Base-by-base conservation (phyloP, 352 stramenopile genomes). In the Phytopythium chamaehyphon region DNA sequence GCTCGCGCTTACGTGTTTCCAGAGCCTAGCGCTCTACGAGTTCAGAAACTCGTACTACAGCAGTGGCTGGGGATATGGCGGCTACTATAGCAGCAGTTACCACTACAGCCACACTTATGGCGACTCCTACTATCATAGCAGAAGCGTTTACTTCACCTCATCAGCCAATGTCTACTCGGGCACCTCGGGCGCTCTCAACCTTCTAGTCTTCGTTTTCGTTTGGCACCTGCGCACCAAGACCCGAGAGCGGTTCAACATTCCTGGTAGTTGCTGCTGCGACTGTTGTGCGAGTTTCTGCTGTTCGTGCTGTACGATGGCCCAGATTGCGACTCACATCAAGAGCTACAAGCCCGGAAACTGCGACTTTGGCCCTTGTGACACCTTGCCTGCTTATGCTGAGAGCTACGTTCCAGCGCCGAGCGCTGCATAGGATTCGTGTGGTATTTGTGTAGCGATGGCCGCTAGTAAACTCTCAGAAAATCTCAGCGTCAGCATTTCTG, bases 301-400 rank as follows among this genome's bases (percentile, higher is more conserved):
- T 53, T 43, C 46, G 0, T 71, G 54, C 54, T 83, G 68, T 52
- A 51, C 56, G 4, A 52, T 77, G 22, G 66, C 73, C 2, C 74
- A 86, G 60, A 71, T 83, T 18, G 74, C 74, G 10, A 80, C 71
- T 3, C 74, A 86, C 61, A 47, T 75, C 35, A 80, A 81, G 57
- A 83, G 69, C 33, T 86, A 86, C 66, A 73, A 26, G 6, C 71
- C 71, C 8, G 69, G 71, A 7, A 64, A 35, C 38, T 86, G 74
- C 40, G 52, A 66, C 40, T 82, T 33, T 9, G 28, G 28, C 5
- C 28, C 28, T 5, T 14, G 12, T 14, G 33, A 40, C 18, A 22
- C 50, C 15, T n/a, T 50, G 24, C 61, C 57, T n/a, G 48, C 53
- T 3, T 69, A 69, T 47, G 46, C 47, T 3, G 18, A 47, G n/a